Conservation (phyloP, 2,329 filamentous ascomycete species). For the Sordariomycetes sp. region DNA sequence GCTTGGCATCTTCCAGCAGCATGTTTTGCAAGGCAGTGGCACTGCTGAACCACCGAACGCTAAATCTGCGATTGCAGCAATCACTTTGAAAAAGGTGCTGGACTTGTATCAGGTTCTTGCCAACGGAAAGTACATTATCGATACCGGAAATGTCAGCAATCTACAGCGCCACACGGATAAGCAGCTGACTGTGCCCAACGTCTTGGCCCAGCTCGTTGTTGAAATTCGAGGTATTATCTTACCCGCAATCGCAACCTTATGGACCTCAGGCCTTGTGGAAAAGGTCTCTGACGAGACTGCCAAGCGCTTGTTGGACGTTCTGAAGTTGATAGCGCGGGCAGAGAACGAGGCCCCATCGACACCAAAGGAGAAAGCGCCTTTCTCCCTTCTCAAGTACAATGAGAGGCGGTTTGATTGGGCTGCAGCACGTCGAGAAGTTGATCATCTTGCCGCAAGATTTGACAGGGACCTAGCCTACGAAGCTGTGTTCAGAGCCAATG, state of each 20-base stretch:
- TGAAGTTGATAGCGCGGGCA: slow-evolving; percentile 68
- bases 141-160: slow-evolving; percentile 54
- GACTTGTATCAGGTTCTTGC: slow-evolving; percentile 71
- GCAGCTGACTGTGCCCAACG: slow-evolving; percentile 26
- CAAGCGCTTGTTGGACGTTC: slow-evolving; percentile 71
- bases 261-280: slow-evolving; percentile 78
- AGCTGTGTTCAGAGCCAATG: slow-evolving; percentile 75
- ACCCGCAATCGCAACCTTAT: slow-evolving; percentile 67
- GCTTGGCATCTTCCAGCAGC: slow-evolving; percentile 51
- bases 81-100: slow-evolving; percentile 72
- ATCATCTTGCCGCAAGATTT: slow-evolving; percentile 20
- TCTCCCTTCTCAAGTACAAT: slow-evolving; percentile 33
- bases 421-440: slow-evolving; percentile 16
- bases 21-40: slow-evolving; percentile 16
- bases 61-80: slow-evolving; percentile 38
- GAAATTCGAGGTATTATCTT: slow-evolving; percentile 76
- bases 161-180: slow-evolving; percentile 33
- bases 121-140: slow-evolving; percentile 70
- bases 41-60: slow-evolving; percentile 38
- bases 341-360: slow-evolving; percentile 63
- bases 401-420: slow-evolving; percentile 38
- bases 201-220: slow-evolving; percentile 68
- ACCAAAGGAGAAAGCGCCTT: slow-evolving; percentile 46
- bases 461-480: slow-evolving; percentile 61
- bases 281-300: slow-evolving; percentile 70